Percentiles rank a stretch among this genome's conserved stretches.
Evolutionary conservation across 768 basidiomycete species (phyloP).

Genomic region (Kwoniella pini): DNA sequence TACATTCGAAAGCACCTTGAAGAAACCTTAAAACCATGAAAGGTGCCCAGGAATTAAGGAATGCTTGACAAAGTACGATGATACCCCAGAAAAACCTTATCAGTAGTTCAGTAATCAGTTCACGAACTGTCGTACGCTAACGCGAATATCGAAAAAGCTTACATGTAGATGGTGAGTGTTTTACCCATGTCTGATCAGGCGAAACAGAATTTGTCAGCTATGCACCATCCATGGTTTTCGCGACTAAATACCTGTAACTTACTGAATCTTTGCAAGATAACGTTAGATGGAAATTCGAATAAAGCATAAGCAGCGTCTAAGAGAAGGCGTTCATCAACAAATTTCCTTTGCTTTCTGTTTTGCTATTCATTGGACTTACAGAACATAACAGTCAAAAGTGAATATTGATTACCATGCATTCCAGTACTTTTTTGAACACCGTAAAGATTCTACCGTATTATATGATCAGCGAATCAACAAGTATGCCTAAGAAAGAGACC

Average conservation of each 20-base stretch:
- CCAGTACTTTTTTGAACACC: constrained; percentile 24
- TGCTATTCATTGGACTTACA: background rate
- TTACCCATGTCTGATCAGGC: constrained; percentile 28
- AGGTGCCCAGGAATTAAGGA: constrained; percentile 23
- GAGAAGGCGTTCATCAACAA: too few relatives aligned
- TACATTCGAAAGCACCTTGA: constrained; percentile 38
- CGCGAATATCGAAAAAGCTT: background rate
- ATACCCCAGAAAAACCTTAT: constrained; percentile 28
- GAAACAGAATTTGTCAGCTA: background rate
- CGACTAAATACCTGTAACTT: background rate
- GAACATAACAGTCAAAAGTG: constrained; percentile 29
- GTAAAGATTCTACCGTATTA: constrained; percentile 24
- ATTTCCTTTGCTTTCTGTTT: background rate
- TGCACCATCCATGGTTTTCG: background rate
- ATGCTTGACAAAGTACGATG: constrained; percentile 28
- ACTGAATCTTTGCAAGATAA: constrained; percentile 32
- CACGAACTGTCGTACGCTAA: too few relatives aligned
- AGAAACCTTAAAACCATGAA: constrained; percentile 32
- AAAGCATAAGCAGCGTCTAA: constrained; percentile 22
- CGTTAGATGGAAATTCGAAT: constrained; percentile 38
- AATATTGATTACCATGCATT: constrained; percentile 38
- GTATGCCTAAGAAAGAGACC: too few relatives aligned
- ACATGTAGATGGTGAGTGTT: constrained; percentile 28
- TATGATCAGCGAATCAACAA: too few relatives aligned
- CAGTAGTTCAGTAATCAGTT: too few relatives aligned